Evolutionary conservation across 2,329 filamentous ascomycete genomes (phyloP), one percentile per base, ranked within the genome.

Genomic region (Dactylella cylindrospora): DNA sequence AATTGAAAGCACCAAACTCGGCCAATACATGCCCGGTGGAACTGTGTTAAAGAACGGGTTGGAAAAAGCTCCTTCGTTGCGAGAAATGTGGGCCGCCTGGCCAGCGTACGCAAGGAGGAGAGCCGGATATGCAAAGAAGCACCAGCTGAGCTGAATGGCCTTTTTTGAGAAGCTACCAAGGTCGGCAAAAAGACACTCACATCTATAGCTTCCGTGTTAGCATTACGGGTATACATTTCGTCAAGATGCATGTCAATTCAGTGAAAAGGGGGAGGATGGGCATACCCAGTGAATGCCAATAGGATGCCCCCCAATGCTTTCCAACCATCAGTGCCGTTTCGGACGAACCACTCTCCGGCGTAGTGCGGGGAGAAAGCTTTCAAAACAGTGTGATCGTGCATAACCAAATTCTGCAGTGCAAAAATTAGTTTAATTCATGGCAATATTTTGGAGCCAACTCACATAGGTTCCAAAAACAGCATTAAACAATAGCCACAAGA

Each of bases 41-140:
- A 83, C 81, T 0, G 81, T 79, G 65, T 85, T 80, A 74, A 86
- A 90, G 70, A 90, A 88, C 0, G 87, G 86, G 67, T 90, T 89
- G 0, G 78, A 76, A 71, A 81, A 86, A 3, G 84, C 82, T 8
- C 79, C 79, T 0, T 78, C 77, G 54, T 81, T 72, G 2, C 74
- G 71, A 62, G 78, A 81, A 60, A 90, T 86, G 68, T 81, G 86
- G 2, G 86, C 85, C 0, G 85, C 86, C 74, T 90, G 86, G 0
- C 86, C 86, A 53, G 80, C 80, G 68, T 89, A 88, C 1, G 82
- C 80, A 9, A 85, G 70, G 1, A 85, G 70, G 13, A 84, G 75
- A 68, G 84, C 88, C 0, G 87, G 87, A 64, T 83, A 86, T 2
- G 80, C 79, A 66, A 82, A 83, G 45, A 77, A 76, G 3, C 89